phyloP scores from a whole-genome alignment of 75 land plant species.

The Pinus albicaulis region DNA sequence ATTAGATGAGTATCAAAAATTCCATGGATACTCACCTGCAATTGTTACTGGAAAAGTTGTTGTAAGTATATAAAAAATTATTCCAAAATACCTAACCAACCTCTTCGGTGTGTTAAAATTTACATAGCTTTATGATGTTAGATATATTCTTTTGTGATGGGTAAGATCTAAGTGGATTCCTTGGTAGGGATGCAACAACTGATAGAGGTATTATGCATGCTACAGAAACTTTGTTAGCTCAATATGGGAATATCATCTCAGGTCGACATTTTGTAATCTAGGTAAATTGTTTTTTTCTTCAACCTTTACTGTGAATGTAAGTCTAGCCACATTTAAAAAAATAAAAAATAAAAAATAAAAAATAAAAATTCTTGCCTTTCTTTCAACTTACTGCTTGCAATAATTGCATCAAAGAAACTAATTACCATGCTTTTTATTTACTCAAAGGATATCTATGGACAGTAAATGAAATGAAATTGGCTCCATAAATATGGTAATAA shows the following conservation, averaged over 20 bases:
- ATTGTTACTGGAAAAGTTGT: constrained; percentile 84
- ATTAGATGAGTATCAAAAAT: constrained; percentile 83
- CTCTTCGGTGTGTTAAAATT: neutral
- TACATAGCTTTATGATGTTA: neutral
- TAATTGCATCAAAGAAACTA: no score
- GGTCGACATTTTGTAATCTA: constrained; percentile 72
- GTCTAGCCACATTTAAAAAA: neutral
- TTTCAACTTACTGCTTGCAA: no score
- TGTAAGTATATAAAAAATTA: constrained; percentile 36
- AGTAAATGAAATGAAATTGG: no score
- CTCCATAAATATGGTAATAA: no score
- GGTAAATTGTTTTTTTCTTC: constrained; percentile 30
- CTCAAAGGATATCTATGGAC: no score
- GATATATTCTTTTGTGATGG: neutral
- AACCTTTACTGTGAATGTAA: neutral
- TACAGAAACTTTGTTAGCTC: constrained; percentile 80
- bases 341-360: no score
- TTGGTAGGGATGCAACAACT: constrained; percentile 95
- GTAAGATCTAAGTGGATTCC: constrained; percentile 94
- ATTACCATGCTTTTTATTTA: no score
- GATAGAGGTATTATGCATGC: constrained; percentile 91
- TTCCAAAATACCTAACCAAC: neutral
- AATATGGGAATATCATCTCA: constrained; percentile 68
- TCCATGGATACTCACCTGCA: constrained; percentile 85
- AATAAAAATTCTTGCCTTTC: no score